These are phyloP conservation scores for Crepidotus variabilis DNA, from an alignment of 768 basidiomycete species.

Conservation along the genomic window DNA sequence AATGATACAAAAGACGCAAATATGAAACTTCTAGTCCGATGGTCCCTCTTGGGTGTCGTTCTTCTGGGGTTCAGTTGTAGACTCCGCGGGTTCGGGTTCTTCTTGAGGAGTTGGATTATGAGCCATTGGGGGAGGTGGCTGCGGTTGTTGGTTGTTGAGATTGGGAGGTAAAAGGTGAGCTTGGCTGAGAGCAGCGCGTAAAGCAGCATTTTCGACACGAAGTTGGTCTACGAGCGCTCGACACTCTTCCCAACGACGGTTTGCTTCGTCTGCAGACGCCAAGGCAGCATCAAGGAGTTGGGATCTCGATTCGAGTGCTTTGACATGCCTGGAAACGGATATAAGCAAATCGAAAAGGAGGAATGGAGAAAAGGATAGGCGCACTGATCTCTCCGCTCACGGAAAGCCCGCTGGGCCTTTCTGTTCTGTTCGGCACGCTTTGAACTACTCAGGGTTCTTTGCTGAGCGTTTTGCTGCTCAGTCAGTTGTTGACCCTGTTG, in stretches of 20 bases:
- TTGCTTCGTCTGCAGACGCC: constrained; percentile 84
- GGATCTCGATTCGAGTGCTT: constrained; percentile 81
- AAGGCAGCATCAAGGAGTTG: constrained; percentile 83
- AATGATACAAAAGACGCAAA: constrained; percentile 9
- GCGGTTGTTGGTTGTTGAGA: constrained; percentile 9
- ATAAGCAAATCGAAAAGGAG: constrained; percentile 3
- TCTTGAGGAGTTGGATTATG: constrained; percentile 1
- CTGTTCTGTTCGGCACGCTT: constrained; percentile 94
- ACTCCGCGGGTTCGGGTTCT: not conserved
- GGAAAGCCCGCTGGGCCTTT: constrained; percentile 89
- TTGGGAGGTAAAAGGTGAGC: constrained; percentile 35
- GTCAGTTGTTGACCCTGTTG: constrained; percentile 23
- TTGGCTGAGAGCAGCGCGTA: constrained; percentile 65
- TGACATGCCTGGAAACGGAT: constrained; percentile 64
- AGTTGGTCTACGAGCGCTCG: constrained; percentile 87
- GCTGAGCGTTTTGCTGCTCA: constrained; percentile 21
- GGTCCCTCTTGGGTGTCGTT: constrained; percentile 21
- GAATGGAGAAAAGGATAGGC: constrained; percentile 27
- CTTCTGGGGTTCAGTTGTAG: constrained; percentile 7
- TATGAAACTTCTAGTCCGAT: constrained; percentile 15
- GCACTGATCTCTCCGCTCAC: constrained; percentile 87
- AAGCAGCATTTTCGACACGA: constrained; percentile 76
- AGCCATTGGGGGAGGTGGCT: not conserved
- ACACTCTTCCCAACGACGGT: constrained; percentile 87
- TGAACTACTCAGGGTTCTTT: constrained; percentile 67